Percentiles rank a stretch among this genome's conserved stretches.
Evolutionary conservation across 2,329 filamentous ascomycete species (phyloP).

Genomic region (Trichoderma simmonsii): DNA sequence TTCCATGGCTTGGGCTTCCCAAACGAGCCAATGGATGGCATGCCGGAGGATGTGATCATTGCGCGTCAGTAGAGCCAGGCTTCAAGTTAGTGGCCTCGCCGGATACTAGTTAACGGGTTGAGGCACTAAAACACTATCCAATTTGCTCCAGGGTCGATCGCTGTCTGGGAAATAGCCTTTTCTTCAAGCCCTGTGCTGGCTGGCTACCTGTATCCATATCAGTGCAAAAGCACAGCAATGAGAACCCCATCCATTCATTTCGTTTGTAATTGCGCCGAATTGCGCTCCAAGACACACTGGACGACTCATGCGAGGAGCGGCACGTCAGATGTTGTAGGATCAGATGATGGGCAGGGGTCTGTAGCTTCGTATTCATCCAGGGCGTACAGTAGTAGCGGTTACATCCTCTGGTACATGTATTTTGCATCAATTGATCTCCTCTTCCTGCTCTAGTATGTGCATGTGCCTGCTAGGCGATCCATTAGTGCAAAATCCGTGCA

Average conservation of each 20-base stretch:
- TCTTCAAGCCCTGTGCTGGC: background rate
- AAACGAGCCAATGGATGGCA: conserved; percentile 4
- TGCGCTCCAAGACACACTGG: background rate
- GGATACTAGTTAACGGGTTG: background rate
- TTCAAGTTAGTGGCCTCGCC: background rate
- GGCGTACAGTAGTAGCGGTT: background rate
- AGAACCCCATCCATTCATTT: background rate
- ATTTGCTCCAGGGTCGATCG: background rate
- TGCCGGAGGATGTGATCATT: conserved; percentile 5
- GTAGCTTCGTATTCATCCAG: background rate
- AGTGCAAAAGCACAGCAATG: background rate
- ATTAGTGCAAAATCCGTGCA: background rate
- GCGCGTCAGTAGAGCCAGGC: background rate
- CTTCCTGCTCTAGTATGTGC: background rate
- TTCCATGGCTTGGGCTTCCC: background rate
- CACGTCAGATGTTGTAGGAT: background rate
- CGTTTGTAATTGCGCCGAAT: background rate
- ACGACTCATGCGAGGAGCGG: background rate
- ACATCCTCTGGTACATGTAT: background rate
- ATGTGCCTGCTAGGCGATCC: background rate
- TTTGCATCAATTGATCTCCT: background rate
- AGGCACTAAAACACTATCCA: background rate
- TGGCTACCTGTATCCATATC: background rate
- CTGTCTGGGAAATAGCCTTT: background rate
- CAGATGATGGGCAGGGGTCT: conserved; percentile 11